Conservation (phyloP, 2,329 filamentous ascomycete species). For the Aureobasidium melanogenum region DNA sequence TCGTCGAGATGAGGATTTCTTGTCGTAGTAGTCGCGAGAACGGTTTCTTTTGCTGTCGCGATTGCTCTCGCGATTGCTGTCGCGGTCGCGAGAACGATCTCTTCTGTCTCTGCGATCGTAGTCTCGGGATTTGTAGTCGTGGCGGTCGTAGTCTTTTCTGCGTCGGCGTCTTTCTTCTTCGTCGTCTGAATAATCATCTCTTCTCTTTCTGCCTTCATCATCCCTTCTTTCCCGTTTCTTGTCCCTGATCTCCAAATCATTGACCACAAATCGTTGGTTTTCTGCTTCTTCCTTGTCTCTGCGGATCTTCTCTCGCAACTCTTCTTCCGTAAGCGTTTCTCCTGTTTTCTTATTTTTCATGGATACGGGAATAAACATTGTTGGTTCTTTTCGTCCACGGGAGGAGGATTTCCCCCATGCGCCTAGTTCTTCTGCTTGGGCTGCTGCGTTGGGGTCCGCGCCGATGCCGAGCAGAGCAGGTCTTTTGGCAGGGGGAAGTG, state of each 20-base stretch:
- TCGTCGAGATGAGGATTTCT: neutral
- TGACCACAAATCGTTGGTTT: neutral
- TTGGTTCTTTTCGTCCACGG: conserved; percentile 43
- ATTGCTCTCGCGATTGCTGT: neutral
- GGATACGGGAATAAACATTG: conserved; percentile 54
- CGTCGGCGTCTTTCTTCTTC: neutral
- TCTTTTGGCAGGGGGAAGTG: conserved; percentile 32
- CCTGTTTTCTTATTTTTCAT: conserved; percentile 55
- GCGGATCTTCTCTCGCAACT: conserved; percentile 36
- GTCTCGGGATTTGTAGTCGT: neutral
- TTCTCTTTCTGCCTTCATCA: neutral
- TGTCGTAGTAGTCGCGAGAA: neutral
- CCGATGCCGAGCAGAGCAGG: conserved; percentile 81
- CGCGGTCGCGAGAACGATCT: neutral
- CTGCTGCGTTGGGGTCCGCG: conserved; percentile 63
- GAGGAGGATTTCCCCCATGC: conserved; percentile 63
- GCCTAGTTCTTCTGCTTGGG: conserved; percentile 61
- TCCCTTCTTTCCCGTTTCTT: conserved; percentile 2
- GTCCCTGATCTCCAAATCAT: neutral
- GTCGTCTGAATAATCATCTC: conserved; percentile 2
- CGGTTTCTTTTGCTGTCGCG: neutral
- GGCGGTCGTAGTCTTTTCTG: neutral
- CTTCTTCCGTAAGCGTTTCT: conserved; percentile 53
- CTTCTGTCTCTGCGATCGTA: neutral
- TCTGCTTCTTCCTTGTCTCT: conserved; percentile 6